These are phyloP conservation scores for Aspergillus steynii DNA, from an alignment of 495 filamentous ascomycete genomes.

Conservation along the genomic window DNA sequence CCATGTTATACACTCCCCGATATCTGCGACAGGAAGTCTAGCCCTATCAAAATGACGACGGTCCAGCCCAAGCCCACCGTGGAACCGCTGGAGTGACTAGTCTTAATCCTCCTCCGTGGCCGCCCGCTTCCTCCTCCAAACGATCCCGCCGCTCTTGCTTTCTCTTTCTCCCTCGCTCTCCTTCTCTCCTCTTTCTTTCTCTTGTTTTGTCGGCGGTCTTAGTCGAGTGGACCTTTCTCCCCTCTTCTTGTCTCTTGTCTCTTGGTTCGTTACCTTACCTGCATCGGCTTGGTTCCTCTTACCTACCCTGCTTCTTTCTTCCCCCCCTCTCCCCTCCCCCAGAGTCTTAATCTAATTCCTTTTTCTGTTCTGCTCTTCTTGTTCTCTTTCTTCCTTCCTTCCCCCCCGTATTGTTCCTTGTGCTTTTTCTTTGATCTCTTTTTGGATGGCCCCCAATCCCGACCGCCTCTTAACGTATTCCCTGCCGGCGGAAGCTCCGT, in stretches of 20 bases:
- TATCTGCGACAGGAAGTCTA: neutral
- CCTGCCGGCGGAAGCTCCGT: conserved; percentile 19
- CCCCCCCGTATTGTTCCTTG: conserved; percentile 2
- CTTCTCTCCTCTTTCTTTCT: conserved; percentile 19
- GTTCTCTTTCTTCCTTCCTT: conserved; percentile 4
- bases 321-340: neutral
- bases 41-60: neutral
- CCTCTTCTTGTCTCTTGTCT: conserved; percentile 11
- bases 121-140: conserved; percentile 25
- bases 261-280: neutral
- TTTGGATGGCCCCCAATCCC: conserved; percentile 23
- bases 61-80: neutral
- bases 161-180: conserved; percentile 23
- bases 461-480: conserved; percentile 15
- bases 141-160: conserved; percentile 23
- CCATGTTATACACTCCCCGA: no score
- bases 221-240: conserved; percentile 10
- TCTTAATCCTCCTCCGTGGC: conserved; percentile 24
- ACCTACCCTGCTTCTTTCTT: conserved; percentile 5
- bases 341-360: neutral
- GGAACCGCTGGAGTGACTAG: neutral
- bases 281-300: neutral
- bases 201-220: conserved; percentile 6
- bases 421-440: conserved; percentile 6
- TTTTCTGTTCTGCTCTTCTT: neutral